phyloP scores from a whole-genome alignment of 768 basidiomycete genomes.

The Auricularia sp. region DNA sequence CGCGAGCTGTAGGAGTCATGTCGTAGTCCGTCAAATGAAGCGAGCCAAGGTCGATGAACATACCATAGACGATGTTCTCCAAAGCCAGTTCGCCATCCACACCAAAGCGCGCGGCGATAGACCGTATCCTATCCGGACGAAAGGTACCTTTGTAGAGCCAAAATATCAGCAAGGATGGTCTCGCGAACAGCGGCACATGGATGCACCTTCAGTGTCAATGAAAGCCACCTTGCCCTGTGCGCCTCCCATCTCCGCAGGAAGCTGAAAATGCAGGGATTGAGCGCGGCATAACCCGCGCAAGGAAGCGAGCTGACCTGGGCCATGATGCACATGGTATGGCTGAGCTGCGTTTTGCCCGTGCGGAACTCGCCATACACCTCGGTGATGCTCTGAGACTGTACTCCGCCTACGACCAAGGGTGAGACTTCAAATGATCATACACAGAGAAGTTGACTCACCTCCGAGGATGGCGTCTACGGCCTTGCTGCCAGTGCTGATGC shows the following conservation, averaged over 20 bases:
- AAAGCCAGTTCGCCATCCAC: constrained; percentile 82
- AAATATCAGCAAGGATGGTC: constrained; percentile 13
- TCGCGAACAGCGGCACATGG: constrained; percentile 12
- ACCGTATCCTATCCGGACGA: constrained; percentile 83
- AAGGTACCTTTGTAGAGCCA: constrained; percentile 54
- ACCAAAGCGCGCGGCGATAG: constrained; percentile 88
- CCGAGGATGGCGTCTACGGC: constrained; percentile 81
- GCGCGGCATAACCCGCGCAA: not conserved
- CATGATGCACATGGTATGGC: constrained; percentile 89
- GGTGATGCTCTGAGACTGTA: constrained; percentile 88
- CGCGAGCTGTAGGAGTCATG: constrained; percentile 47
- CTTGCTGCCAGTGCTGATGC: constrained; percentile 91
- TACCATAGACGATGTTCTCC: constrained; percentile 88
- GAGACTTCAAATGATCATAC: not conserved
- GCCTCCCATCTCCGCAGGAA: constrained; percentile 83
- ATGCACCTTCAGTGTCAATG: constrained; percentile 73
- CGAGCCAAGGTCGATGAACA: not conserved
- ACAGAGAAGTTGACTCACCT: constrained; percentile 34
- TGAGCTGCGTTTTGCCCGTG: constrained; percentile 92
- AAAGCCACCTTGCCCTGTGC: constrained; percentile 91
- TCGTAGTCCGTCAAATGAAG: constrained; percentile 2
- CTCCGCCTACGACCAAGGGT: constrained; percentile 28
- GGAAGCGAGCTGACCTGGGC: constrained; percentile 34
- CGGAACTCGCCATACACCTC: constrained; percentile 97
- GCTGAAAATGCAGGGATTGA: constrained; percentile 10